These are phyloP conservation scores for Cordyceps militaris DNA, from an alignment of 2,329 filamentous ascomycete species.

Conservation along the genomic window DNA sequence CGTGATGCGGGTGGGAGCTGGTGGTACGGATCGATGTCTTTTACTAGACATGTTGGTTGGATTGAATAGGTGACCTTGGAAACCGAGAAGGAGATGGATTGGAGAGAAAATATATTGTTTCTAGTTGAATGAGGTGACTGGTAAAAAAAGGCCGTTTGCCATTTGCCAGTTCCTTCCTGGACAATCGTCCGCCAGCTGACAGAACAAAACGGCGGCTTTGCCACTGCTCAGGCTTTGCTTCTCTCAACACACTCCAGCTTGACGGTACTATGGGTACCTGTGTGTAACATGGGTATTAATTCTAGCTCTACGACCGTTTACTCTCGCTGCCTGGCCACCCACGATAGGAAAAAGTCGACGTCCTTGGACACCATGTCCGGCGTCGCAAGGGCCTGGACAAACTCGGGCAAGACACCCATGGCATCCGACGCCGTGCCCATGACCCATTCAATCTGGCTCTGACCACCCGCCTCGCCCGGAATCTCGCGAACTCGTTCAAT, in stretches of 20 bases:
- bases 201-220: background rate
- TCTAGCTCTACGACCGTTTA: slow-evolving; percentile 10
- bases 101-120: background rate
- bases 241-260: background rate
- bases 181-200: background rate
- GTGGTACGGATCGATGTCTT: slow-evolving; percentile 8
- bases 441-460: slow-evolving; percentile 56
- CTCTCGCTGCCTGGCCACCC: slow-evolving; percentile 44
- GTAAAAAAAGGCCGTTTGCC: background rate
- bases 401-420: slow-evolving; percentile 56
- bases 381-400: slow-evolving; percentile 57
- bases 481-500: slow-evolving; percentile 54
- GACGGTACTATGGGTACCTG: background rate
- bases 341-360: slow-evolving; percentile 60
- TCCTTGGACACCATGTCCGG: slow-evolving; percentile 62
- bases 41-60: background rate
- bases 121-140: background rate
- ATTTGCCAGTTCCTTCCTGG: slow-evolving; percentile 1
- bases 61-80: background rate
- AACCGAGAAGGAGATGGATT: background rate
- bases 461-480: slow-evolving; percentile 18
- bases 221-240: background rate
- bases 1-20: background rate
- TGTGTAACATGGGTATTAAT: background rate
- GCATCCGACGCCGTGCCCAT: slow-evolving; percentile 74